Percentiles rank a stretch among this genome's conserved stretches.
phyloP scores from a whole-genome alignment of 2,329 filamentous ascomycete species.

The Fusarium sp. region DNA sequence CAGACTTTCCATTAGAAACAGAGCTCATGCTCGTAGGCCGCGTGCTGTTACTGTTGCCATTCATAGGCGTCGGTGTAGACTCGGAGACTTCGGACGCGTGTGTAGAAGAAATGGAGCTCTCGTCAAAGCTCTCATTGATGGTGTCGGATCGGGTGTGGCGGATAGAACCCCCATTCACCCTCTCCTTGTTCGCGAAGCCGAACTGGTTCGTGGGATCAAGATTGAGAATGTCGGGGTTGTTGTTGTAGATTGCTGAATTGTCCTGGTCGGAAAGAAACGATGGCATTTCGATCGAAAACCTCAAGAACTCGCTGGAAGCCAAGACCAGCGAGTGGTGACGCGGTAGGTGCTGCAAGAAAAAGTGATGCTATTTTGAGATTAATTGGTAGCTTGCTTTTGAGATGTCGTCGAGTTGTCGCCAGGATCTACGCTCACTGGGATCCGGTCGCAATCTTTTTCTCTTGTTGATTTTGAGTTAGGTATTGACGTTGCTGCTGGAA shows the following conservation, averaged over 20 bases:
- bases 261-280: constrained; percentile 65
- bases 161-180: constrained; percentile 54
- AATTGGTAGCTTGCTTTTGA: constrained; percentile 31
- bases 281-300: constrained; percentile 61
- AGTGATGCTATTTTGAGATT: constrained; percentile 41
- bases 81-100: constrained; percentile 66
- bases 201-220: constrained; percentile 58
- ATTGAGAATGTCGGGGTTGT: constrained; percentile 58
- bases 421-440: constrained; percentile 16
- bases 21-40: constrained; percentile 69
- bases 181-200: constrained; percentile 51
- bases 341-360: constrained; percentile 44
- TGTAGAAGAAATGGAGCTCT: constrained; percentile 65
- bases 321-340: constrained; percentile 43
- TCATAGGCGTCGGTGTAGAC: constrained; percentile 56
- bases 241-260: constrained; percentile 57
- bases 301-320: constrained; percentile 38
- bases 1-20: constrained; percentile 67
- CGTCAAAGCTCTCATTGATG: constrained; percentile 66
- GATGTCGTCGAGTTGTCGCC: constrained; percentile 28
- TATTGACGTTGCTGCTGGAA: constrained; percentile 34
- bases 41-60: constrained; percentile 57
- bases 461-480: constrained; percentile 35
- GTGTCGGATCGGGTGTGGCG: constrained; percentile 59
- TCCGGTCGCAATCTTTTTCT: constrained; percentile 15